These are phyloP conservation scores for Cornus florida DNA, from an alignment of 148 eudicot species.

Conservation along the genomic window DNA sequence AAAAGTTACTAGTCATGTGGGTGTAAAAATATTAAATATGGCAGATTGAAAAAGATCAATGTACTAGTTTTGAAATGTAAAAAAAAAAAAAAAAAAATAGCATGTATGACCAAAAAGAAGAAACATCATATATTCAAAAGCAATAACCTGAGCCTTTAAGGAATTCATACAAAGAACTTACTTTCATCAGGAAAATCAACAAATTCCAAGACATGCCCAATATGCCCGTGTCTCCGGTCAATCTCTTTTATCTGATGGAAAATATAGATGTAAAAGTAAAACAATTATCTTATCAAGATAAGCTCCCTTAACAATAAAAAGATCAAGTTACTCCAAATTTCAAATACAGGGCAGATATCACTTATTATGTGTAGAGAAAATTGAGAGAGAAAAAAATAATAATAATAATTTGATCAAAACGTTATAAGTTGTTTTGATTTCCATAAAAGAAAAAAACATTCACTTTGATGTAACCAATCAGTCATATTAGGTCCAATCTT, in stretches of 20 bases:
- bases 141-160: background rate
- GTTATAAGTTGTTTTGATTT: too few relatives aligned
- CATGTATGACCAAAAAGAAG: background rate
- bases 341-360: background rate
- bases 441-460: too few relatives aligned
- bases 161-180: background rate
- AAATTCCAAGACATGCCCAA: constrained; percentile 18
- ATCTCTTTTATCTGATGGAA: constrained; percentile 16
- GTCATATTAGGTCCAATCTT: too few relatives aligned
- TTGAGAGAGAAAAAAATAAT: background rate
- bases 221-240: background rate
- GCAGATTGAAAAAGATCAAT: background rate
- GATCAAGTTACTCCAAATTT: constrained; percentile 6
- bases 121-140: background rate
- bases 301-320: background rate
- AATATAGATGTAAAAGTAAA: background rate
- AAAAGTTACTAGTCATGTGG: background rate
- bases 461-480: too few relatives aligned
- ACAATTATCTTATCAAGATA: background rate
- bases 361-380: background rate
- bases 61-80: background rate
- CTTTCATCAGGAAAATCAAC: constrained; percentile 27
- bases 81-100: background rate
- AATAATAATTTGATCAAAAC: too few relatives aligned
- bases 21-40: background rate